Evolutionary conservation across 306 rosid species (phyloP).

Genomic region (Astragalus membranaceus): DNA sequence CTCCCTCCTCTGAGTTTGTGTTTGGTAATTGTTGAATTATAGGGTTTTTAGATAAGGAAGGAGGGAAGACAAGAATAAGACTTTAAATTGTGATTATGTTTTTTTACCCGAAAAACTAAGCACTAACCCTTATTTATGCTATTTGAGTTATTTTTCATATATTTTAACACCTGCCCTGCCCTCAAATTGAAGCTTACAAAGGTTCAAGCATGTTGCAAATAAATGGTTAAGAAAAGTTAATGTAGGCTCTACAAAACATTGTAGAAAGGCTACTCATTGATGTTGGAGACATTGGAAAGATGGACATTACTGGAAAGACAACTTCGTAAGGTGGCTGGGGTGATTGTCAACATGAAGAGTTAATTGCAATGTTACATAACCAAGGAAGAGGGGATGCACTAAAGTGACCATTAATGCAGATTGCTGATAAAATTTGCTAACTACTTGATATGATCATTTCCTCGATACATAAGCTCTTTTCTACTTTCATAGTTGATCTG

Average conservation of each 20-base stretch:
- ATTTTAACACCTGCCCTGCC: too few relatives aligned
- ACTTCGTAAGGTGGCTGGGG: not conserved
- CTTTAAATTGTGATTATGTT: not conserved
- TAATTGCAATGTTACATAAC: too few relatives aligned
- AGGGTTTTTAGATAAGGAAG: not conserved
- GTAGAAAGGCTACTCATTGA: not conserved
- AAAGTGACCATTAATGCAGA: not conserved
- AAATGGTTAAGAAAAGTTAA: not conserved
- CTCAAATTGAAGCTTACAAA: too few relatives aligned
- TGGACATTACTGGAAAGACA: too few relatives aligned
- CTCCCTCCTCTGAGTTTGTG: not conserved
- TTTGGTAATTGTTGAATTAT: not conserved
- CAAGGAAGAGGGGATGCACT: not conserved
- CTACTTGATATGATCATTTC: constrained; percentile 7
- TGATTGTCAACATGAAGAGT: too few relatives aligned
- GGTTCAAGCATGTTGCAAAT: too few relatives aligned
- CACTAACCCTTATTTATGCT: not conserved
- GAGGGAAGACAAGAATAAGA: not conserved
- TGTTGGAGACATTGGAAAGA: not conserved
- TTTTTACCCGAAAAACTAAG: not conserved
- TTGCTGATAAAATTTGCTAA: not conserved
- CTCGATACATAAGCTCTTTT: not conserved
- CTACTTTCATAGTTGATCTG: constrained; percentile 4
- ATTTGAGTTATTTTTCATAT: not conserved
- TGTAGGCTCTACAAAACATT: not conserved